Evolutionary conservation across 331 rosid species (phyloP).

Genomic region (Malus hybrid): DNA sequence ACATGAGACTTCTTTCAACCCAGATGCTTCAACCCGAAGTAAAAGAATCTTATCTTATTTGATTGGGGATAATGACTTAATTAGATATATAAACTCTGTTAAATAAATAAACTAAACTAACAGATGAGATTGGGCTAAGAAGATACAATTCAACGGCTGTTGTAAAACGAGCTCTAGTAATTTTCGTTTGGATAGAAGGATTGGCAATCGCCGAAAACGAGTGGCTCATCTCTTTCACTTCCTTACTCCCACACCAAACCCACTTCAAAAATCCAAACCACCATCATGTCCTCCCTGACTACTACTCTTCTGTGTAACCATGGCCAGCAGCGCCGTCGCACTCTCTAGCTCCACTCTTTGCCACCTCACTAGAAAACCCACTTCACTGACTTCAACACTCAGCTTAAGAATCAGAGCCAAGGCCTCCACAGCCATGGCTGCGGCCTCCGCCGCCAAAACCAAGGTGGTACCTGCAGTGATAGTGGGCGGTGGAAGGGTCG

Average conservation of each 20-base stretch:
- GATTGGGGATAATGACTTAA: too few relatives aligned
- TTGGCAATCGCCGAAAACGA: constrained; percentile 8
- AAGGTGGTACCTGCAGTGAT: constrained; percentile 73
- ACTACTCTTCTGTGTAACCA: constrained; percentile 1
- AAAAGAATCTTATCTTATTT: too few relatives aligned
- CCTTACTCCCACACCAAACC: constrained; percentile 1
- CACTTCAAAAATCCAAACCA: not conserved
- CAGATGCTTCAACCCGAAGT: too few relatives aligned
- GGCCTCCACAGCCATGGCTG: constrained; percentile 20
- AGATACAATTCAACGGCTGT: too few relatives aligned
- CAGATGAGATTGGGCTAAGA: too few relatives aligned
- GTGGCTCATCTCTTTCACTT: constrained; percentile 24
- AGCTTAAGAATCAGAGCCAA: constrained; percentile 15
- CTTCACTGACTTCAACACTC: not conserved
- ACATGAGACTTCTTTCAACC: too few relatives aligned
- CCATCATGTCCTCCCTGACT: constrained; percentile 6
- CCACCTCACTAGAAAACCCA: constrained; percentile 13
- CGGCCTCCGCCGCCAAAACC: constrained; percentile 20
- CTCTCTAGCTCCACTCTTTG: constrained; percentile 30
- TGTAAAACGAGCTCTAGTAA: too few relatives aligned
- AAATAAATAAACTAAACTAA: too few relatives aligned
- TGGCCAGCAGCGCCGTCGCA: constrained; percentile 36
- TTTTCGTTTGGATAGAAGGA: not conserved
- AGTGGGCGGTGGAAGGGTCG: constrained; percentile 92
- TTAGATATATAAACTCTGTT: too few relatives aligned